Evolutionary conservation across 2,329 filamentous ascomycete species (phyloP).

Genomic region (Capronia epimyces): DNA sequence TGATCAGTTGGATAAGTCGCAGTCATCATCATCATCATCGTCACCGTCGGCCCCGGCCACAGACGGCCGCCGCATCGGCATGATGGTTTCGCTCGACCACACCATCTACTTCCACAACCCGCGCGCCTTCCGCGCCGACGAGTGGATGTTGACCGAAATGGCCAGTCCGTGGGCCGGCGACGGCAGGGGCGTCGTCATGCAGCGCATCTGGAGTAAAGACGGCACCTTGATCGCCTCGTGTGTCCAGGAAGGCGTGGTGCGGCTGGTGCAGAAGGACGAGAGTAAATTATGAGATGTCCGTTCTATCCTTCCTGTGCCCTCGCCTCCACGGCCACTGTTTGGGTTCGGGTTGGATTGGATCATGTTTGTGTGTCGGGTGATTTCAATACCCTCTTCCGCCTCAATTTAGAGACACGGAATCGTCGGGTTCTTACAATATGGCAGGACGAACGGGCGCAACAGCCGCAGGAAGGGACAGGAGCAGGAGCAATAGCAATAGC

Average conservation of each 20-base stretch:
- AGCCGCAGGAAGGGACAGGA: too few species aligned
- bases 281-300: slow-evolving; percentile 23
- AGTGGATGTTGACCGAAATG: slow-evolving; percentile 49
- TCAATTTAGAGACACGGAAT: too few species aligned
- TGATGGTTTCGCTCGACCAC: slow-evolving; percentile 50
- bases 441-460: too few species aligned
- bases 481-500: too few species aligned
- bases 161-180: slow-evolving; percentile 49
- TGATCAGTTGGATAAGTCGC: slow-evolving; percentile 3
- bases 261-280: slow-evolving; percentile 40
- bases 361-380: neutral
- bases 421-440: too few species aligned
- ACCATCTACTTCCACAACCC: slow-evolving; percentile 50
- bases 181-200: slow-evolving; percentile 44
- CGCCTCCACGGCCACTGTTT: too few species aligned
- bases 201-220: slow-evolving; percentile 47
- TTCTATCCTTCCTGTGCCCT: too few species aligned
- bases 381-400: too few species aligned
- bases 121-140: slow-evolving; percentile 44
- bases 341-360: neutral
- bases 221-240: slow-evolving; percentile 47
- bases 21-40: too few species aligned
- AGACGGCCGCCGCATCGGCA: slow-evolving; percentile 35
- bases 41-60: too few species aligned
- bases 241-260: slow-evolving; percentile 47